These are phyloP conservation scores for Mycena pura DNA, from an alignment of 768 basidiomycete genomes.

Conservation along the genomic window DNA sequence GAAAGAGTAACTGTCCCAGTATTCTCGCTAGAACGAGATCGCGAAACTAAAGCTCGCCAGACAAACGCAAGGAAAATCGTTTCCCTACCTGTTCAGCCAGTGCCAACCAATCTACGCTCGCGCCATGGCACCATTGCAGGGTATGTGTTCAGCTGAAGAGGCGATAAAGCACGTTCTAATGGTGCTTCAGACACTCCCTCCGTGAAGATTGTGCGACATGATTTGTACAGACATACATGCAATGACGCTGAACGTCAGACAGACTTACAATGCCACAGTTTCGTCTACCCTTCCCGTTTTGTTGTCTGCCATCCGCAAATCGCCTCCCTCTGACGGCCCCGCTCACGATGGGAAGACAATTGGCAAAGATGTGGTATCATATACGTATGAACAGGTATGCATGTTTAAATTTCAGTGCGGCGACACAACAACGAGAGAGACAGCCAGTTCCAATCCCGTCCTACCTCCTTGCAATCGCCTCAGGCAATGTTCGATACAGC, in stretches of 20 bases:
- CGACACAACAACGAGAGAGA: background rate
- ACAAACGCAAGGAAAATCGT: conserved; percentile 85
- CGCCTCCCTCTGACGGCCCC: conserved; percentile 74
- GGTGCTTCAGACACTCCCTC: conserved; percentile 74
- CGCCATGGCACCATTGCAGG: conserved; percentile 80
- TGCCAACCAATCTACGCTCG: conserved; percentile 93
- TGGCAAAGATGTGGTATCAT: conserved; percentile 76
- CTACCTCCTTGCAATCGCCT: conserved; percentile 92
- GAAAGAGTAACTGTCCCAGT: conserved; percentile 60
- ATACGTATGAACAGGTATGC: conserved; percentile 78
- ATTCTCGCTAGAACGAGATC: background rate
- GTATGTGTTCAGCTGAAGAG: conserved; percentile 36
- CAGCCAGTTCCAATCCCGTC: conserved; percentile 88
- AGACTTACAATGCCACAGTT: conserved; percentile 89
- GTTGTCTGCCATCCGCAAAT: conserved; percentile 81
- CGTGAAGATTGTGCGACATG: conserved; percentile 72
- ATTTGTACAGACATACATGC: background rate
- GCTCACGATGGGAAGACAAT: conserved; percentile 76
- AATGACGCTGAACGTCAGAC: background rate
- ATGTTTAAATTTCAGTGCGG: background rate
- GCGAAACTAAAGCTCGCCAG: conserved; percentile 40
- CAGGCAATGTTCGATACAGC: conserved; percentile 80
- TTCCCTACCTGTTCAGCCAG: conserved; percentile 91
- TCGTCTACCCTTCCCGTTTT: conserved; percentile 83
- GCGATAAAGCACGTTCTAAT: background rate